These are phyloP conservation scores for Ustilago esculenta DNA, from an alignment of 1,284 basidiomycete species.

Conservation along the genomic window DNA sequence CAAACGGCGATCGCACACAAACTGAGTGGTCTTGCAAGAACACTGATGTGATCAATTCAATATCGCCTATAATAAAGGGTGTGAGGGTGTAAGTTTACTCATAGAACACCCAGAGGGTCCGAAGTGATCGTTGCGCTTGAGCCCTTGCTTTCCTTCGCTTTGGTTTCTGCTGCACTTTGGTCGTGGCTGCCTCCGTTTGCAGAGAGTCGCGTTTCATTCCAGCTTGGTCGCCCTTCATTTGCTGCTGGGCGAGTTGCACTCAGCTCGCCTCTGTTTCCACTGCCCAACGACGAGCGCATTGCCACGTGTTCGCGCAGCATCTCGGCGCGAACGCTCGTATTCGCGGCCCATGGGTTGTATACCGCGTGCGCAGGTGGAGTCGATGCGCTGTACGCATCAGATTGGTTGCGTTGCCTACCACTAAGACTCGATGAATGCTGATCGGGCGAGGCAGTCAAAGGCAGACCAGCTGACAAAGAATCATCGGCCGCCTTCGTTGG, in stretches of 20 bases:
- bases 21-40: too few relatives aligned
- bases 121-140: conserved; percentile 11
- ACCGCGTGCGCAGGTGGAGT: not conserved
- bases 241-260: conserved; percentile 2
- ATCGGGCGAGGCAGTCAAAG: not conserved
- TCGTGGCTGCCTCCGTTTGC: not conserved
- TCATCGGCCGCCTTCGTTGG: not conserved
- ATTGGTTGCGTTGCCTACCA: not conserved
- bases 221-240: conserved; percentile 13
- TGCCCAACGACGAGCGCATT: conserved; percentile 16
- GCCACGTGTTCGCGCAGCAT: conserved; percentile 44
- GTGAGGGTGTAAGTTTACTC: not conserved
- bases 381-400: not conserved
- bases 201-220: conserved; percentile 1
- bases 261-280: not conserved
- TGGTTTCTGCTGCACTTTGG: not conserved
- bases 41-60: too few relatives aligned
- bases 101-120: conserved; percentile 36
- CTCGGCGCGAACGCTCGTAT: conserved; percentile 24
- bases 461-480: not conserved
- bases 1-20: too few relatives aligned
- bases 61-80: too few relatives aligned
- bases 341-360: conserved; percentile 41
- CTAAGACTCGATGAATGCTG: not conserved
- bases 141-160: not conserved